Base-by-base conservation (phyloP, 352 stramenopile genomes). In the Phytopythium chamaehyphon region DNA sequence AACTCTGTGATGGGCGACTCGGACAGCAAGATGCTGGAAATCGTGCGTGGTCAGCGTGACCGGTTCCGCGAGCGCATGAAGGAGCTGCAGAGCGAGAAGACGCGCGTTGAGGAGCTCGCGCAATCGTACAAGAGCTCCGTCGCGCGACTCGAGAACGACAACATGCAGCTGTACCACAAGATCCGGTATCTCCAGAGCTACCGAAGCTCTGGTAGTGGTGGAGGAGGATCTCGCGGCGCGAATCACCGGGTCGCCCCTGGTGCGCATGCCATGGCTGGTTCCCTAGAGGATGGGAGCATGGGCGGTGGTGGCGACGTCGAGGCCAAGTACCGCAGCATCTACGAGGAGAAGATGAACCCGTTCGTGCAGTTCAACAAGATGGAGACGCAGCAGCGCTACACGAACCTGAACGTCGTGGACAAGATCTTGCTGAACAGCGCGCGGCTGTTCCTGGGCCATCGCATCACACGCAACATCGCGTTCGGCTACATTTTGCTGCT, bases 351-450 rank as follows among this genome's bases (percentile, higher is more conserved):
- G 43, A 92, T 96, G 79, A 96, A 95, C 55, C 88, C 88, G 33
- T 97, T 97, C 62, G 82, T 87, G 47, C 83, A 96, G 55, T 96
- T 97, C 60, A 95, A 93, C 66, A 86, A 90, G 63, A 79, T 90
- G 61, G 88, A 97, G 71, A 82, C 60, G 36, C 83, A 95, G 57
- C 83, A 92, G 61, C 90, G 90, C 42, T 93, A 90, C 54, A 82
- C 86, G 55, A 93, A 97, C 55, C 76, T 97, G 45, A 96, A 90
- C 51, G 71, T 88, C 6, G 80, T 95, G 49, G 88, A 97, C 63
- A 96, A 95, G 55, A 95, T 97, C 56, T 59, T 95, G 48, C 72
- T 97, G 36, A 93, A 82, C 47, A 94, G 78, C 35, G 88, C 88
- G 44, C 78, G 78, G 38, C 60, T 96, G 62, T 76, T 96, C 23